These are phyloP conservation scores for Melaleuca quinquenervia DNA, from an alignment of 345 rosid genomes.

Conservation along the genomic window DNA sequence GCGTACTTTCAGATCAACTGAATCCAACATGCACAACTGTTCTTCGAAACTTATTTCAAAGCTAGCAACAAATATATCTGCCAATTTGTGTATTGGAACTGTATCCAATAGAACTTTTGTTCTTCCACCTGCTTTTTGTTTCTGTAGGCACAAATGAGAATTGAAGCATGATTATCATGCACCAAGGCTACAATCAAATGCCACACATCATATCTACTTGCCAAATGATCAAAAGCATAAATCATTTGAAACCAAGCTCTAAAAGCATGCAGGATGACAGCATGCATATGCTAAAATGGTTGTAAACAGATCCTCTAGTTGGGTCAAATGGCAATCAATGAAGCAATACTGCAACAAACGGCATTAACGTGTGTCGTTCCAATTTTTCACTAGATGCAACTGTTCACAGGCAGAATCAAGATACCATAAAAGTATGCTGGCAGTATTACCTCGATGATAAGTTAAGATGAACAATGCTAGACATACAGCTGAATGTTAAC, in stretches of 20 bases:
- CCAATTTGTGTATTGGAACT: conserved; percentile 90
- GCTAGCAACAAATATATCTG: conserved; percentile 99
- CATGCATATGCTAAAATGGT: neutral
- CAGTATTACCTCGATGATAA: neutral
- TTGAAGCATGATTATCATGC: neutral
- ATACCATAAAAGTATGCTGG: neutral
- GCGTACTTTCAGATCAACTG: conserved; percentile 87
- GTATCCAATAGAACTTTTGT: conserved; percentile 95
- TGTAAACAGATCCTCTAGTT: neutral
- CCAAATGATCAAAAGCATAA: neutral
- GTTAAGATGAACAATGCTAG: neutral
- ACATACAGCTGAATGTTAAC: neutral
- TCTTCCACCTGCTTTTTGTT: conserved; percentile 93
- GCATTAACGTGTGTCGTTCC: neutral
- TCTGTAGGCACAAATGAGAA: conserved; percentile 24
- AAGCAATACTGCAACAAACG: neutral
- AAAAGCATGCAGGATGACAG: neutral
- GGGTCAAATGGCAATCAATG: neutral
- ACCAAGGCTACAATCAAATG: neutral
- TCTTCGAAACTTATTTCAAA: conserved; percentile 98
- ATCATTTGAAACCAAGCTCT: neutral
- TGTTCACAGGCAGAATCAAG: neutral
- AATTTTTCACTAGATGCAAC: neutral
- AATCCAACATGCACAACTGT: conserved; percentile 90
- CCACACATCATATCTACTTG: neutral